Evolutionary conservation across 352 stramenopile genomes (phyloP).

Genomic region (Globisporangium apiculatum): DNA sequence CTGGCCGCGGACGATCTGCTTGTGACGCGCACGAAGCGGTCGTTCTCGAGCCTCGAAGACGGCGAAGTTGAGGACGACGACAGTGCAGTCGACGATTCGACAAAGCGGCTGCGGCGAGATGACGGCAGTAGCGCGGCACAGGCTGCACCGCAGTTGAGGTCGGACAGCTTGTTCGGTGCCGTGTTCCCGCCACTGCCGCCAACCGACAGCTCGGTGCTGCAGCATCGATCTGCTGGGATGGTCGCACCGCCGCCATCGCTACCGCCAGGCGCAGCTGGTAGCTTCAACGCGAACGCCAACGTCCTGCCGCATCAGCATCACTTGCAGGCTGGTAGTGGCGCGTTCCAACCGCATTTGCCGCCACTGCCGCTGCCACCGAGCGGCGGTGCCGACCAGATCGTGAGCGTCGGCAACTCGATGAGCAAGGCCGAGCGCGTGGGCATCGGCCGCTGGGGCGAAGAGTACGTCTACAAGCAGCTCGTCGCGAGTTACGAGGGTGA

Average conservation of each 20-base stretch:
- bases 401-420: constrained; percentile 44
- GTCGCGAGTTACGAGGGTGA: constrained; percentile 30
- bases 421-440: constrained; percentile 66
- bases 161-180: neutral
- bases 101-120: constrained; percentile 4
- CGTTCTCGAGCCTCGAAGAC: constrained; percentile 31
- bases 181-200: neutral
- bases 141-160: neutral
- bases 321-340: neutral
- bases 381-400: constrained; percentile 4
- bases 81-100: neutral
- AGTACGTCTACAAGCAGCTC: constrained; percentile 78
- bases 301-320: neutral
- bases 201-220: neutral
- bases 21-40: constrained; percentile 3
- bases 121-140: neutral
- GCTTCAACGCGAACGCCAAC: neutral
- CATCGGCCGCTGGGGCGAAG: constrained; percentile 79
- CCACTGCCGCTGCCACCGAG: neutral
- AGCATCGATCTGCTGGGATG: neutral
- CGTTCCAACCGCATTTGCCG: constrained; percentile 6
- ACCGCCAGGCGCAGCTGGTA: neutral
- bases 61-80: constrained; percentile 38
- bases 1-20: neutral
- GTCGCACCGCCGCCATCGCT: neutral